Conservation (phyloP, 2,329 filamentous ascomycete species). For the Zymoseptoria crescenta region DNA sequence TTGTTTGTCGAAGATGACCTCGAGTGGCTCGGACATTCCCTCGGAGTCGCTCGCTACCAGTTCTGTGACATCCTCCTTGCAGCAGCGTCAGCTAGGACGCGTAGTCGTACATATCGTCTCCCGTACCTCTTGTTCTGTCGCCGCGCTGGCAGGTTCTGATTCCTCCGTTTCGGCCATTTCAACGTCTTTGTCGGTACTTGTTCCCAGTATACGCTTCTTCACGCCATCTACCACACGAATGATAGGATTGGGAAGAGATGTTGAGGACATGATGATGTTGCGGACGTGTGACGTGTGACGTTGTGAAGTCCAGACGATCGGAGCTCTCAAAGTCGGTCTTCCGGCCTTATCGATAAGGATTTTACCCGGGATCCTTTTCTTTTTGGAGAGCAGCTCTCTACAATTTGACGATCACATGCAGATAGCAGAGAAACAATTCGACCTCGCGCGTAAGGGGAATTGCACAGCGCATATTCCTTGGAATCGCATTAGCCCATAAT, state of each 20-base stretch:
- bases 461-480: no score
- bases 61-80: conserved; percentile 5
- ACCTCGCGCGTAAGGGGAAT: no score
- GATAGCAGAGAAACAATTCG: neutral
- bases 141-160: neutral
- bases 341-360: neutral
- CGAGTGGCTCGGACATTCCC: conserved; percentile 23
- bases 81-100: conserved; percentile 7
- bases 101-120: conserved; percentile 2
- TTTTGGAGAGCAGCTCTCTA: neutral
- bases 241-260: neutral
- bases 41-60: conserved; percentile 23
- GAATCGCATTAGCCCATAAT: no score
- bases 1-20: conserved; percentile 52
- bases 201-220: neutral
- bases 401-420: neutral
- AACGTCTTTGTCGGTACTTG: neutral
- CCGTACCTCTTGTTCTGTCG: neutral
- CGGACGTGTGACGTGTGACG: neutral
- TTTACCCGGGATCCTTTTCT: neutral
- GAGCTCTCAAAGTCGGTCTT: no score
- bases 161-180: conserved; percentile 1
- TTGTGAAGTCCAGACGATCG: neutral
- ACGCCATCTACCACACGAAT: neutral
- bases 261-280: neutral